phyloP scores from a whole-genome alignment of 805 yeast genomes.

The Starmera caribaea region DNA sequence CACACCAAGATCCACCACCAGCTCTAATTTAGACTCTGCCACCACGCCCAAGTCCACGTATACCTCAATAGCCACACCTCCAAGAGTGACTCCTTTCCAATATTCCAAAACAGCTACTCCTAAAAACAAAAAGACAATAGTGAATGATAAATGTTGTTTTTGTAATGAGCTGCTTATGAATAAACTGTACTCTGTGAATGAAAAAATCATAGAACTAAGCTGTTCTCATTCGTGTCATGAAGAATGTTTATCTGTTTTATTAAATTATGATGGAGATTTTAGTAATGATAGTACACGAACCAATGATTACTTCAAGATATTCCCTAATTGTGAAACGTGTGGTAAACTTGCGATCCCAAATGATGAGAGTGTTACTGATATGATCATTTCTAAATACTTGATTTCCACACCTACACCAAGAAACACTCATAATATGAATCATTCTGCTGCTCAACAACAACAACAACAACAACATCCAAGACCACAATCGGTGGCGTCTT shows the following conservation, averaged over 20 bases:
- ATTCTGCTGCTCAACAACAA: background rate
- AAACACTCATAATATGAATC: slow-evolving; percentile 2
- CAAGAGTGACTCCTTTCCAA: slow-evolving; percentile 12
- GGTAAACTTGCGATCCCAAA: slow-evolving; percentile 11
- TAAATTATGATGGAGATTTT: slow-evolving; percentile 1
- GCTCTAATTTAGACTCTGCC: background rate
- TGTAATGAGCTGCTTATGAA: slow-evolving; percentile 32
- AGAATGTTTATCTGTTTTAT: slow-evolving; percentile 28
- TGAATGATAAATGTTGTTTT: slow-evolving; percentile 25
- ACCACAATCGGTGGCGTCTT: slow-evolving; percentile 1
- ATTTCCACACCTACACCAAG: slow-evolving; percentile 5
- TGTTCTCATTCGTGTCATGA: slow-evolving; percentile 40
- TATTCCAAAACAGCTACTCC: slow-evolving; percentile 7
- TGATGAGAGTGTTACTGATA: slow-evolving; percentile 12
- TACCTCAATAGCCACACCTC: slow-evolving; percentile 2
- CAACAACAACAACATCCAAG: background rate
- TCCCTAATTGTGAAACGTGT: slow-evolving; percentile 16
- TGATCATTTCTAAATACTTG: slow-evolving; percentile 12
- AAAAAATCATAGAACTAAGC: slow-evolving; percentile 26
- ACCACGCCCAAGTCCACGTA: background rate
- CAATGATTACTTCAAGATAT: slow-evolving; percentile 8
- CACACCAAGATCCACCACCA: background rate
- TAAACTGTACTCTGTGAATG: slow-evolving; percentile 22
- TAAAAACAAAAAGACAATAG: slow-evolving; percentile 10
- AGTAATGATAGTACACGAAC: background rate